phyloP scores from a whole-genome alignment of 2,329 filamentous ascomycete genomes.

The Dactylellina parvicollis region DNA sequence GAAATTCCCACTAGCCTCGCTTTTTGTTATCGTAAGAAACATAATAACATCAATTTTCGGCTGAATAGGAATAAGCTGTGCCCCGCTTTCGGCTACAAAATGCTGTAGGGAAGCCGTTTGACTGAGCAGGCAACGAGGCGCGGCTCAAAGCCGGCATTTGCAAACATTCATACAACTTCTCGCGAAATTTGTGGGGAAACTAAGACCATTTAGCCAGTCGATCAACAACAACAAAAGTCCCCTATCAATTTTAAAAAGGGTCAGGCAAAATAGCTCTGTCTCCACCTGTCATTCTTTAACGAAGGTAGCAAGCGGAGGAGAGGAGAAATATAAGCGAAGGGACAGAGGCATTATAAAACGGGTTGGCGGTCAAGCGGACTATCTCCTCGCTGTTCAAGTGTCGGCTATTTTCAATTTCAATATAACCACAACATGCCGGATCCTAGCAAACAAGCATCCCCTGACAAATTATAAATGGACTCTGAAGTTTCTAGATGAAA shows the following conservation, averaged over 20 bases:
- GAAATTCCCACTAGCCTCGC: not conserved
- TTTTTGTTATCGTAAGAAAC: no score
- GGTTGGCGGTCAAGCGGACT: conserved; percentile 41
- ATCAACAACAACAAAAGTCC: conserved; percentile 26
- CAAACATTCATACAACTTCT: not conserved
- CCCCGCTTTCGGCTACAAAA: conserved; percentile 8
- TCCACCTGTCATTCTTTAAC: conserved; percentile 25
- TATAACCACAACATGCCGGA: conserved; percentile 45
- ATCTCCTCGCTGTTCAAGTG: conserved; percentile 17
- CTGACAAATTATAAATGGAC: conserved; percentile 20
- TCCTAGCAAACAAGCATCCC: conserved; percentile 23
- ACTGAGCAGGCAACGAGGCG: not conserved
- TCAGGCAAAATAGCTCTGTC: conserved; percentile 39
- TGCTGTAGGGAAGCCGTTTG: conserved; percentile 6
- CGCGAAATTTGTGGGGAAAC: conserved; percentile 31
- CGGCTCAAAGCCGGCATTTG: conserved; percentile 3
- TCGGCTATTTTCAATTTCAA: conserved; percentile 50
- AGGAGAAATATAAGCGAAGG: conserved; percentile 47
- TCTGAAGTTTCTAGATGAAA: conserved; percentile 21
- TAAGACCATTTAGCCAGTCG: conserved; percentile 37
- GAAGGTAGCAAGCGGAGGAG: conserved; percentile 41
- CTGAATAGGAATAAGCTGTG: conserved; percentile 13
- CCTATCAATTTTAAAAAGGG: conserved; percentile 46
- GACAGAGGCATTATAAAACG: conserved; percentile 38
- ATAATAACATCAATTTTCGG: conserved; percentile 3